Evolutionary conservation across 1,284 basidiomycete genomes (phyloP).

Genomic region (Pisolithus thermaeus): DNA sequence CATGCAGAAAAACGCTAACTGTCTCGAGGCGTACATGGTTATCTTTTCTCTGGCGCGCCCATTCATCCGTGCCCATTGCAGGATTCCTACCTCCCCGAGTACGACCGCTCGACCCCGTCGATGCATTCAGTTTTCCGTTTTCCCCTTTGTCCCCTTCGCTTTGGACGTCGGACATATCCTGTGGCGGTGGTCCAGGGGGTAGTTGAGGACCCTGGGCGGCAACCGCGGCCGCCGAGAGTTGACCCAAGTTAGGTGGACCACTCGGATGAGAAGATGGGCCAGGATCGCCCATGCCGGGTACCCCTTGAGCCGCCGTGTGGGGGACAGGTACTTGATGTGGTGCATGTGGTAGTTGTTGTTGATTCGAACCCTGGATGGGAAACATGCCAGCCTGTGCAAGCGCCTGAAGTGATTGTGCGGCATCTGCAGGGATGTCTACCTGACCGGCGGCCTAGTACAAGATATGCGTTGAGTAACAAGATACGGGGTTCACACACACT

Average conservation of each 20-base stretch:
- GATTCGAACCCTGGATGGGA: conserved; percentile 18
- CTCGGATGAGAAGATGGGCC: conserved; percentile 71
- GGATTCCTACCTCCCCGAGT: conserved; percentile 44
- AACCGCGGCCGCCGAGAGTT: conserved; percentile 42
- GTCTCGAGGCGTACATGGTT: conserved; percentile 58
- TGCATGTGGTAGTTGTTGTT: conserved; percentile 20
- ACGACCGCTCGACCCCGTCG: conserved; percentile 30
- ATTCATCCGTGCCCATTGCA: conserved; percentile 70
- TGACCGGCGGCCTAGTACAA: conserved; percentile 18
- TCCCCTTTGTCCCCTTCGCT: conserved; percentile 34
- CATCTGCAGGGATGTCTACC: conserved; percentile 25
- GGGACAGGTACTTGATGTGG: conserved; percentile 19
- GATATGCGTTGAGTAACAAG: conserved; percentile 1
- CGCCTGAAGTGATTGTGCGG: conserved; percentile 25
- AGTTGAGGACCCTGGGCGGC: conserved; percentile 36
- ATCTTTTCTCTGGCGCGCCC: conserved; percentile 77
- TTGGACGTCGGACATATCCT: conserved; percentile 32
- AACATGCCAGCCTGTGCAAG: conserved; percentile 24
- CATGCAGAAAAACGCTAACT: not conserved
- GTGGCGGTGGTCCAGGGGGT: conserved; percentile 23
- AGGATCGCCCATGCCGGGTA: conserved; percentile 45
- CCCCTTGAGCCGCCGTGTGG: conserved; percentile 10
- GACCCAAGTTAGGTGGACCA: conserved; percentile 60
- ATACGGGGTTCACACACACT: not conserved
- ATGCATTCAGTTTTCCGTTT: conserved; percentile 14